These are phyloP conservation scores for Coix lacrymajobi DNA, from an alignment of 176 grass and related monocot genomes.

Conservation along the genomic window DNA sequence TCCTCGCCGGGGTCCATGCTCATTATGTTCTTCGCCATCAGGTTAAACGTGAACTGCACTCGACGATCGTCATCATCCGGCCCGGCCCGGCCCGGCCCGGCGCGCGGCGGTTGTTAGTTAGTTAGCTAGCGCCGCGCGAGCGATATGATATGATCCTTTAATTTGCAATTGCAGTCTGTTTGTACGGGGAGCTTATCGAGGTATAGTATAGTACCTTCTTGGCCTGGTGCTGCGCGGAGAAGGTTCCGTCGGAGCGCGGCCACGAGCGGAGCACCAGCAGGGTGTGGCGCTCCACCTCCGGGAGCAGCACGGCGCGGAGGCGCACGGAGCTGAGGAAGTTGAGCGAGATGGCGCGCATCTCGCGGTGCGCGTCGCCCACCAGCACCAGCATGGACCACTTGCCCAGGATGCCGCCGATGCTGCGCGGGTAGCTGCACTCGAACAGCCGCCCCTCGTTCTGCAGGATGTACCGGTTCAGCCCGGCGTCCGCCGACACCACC, in stretches of 20 bases:
- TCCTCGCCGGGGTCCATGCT: slow-evolving; percentile 76
- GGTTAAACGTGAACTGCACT: slow-evolving; percentile 90
- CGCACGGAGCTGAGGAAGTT: slow-evolving; percentile 87
- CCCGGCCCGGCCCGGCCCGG: too few species aligned
- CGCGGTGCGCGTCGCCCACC: slow-evolving; percentile 61
- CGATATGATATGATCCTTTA: too few species aligned
- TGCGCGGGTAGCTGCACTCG: slow-evolving; percentile 91
- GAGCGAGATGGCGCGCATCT: slow-evolving; percentile 83
- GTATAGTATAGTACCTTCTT: slow-evolving; percentile 93
- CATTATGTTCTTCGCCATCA: slow-evolving; percentile 99
- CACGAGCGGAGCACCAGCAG: slow-evolving; percentile 59
- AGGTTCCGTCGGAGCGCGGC: slow-evolving; percentile 20
- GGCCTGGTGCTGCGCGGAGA: slow-evolving; percentile 87
- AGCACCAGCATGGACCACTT: slow-evolving; percentile 95
- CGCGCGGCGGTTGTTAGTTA: too few species aligned
- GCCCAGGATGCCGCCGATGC: slow-evolving; percentile 86
- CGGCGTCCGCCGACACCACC: slow-evolving; percentile 85
- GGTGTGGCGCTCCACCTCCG: slow-evolving; percentile 81
- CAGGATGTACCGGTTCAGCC: slow-evolving; percentile 83
- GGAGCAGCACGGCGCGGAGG: slow-evolving; percentile 64
- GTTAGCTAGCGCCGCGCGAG: too few species aligned
- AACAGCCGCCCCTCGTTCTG: slow-evolving; percentile 88
- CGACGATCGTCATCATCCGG: neutral
- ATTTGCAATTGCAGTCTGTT: too few species aligned
- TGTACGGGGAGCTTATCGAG: too few species aligned